Conservation (phyloP, 164 flowering plant genomes). For the Protea cynaroides region DNA sequence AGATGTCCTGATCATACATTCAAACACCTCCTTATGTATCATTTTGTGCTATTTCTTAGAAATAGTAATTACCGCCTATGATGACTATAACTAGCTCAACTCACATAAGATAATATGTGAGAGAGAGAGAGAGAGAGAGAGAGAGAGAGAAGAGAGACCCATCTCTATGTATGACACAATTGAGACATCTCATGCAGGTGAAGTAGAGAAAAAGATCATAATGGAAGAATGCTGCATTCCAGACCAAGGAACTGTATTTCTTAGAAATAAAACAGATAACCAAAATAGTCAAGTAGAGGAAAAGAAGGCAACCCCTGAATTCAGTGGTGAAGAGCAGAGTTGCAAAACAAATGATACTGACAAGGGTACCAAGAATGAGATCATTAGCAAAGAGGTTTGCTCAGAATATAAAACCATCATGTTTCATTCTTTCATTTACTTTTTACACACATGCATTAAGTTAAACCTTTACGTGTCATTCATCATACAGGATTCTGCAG, state of each 20-base stretch:
- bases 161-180: neutral
- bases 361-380: neutral
- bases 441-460: too few species aligned
- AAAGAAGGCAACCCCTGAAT: slow-evolving; percentile 3
- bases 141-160: neutral
- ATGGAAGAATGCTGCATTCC: neutral
- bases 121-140: neutral
- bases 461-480: neutral
- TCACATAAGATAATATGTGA: neutral
- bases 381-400: slow-evolving; percentile 8
- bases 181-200: slow-evolving; percentile 8
- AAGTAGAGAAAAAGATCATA: neutral
- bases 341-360: neutral
- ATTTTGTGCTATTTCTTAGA: too few species aligned
- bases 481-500: neutral
- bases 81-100: too few species aligned
- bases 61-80: too few species aligned
- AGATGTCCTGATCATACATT: neutral
- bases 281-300: slow-evolving; percentile 4
- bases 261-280: slow-evolving; percentile 1
- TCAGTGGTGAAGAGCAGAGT: neutral
- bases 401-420: slow-evolving; percentile 1
- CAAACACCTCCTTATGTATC: too few species aligned
- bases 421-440: neutral
- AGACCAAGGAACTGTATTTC: neutral